phyloP scores from a whole-genome alignment of 768 basidiomycete species.

The Leucocoprinus leucothites region DNA sequence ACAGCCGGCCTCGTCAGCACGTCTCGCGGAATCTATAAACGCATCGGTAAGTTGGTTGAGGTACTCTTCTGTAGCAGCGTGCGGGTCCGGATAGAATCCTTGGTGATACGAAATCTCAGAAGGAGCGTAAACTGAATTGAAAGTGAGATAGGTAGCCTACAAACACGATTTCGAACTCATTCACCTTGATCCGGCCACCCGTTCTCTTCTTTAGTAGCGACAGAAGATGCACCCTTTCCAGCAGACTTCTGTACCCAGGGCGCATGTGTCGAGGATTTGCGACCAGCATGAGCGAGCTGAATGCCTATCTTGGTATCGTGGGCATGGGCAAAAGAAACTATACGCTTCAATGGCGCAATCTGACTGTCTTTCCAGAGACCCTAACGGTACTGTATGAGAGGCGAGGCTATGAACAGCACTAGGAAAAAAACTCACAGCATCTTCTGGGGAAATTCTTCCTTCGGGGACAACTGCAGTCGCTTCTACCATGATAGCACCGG shows the following conservation, averaged over 20 bases:
- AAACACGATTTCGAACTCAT: not conserved
- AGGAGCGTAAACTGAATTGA: constrained; percentile 56
- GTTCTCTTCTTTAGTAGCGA: constrained; percentile 44
- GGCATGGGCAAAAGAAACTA: constrained; percentile 71
- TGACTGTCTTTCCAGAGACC: constrained; percentile 79
- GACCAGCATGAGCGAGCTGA: constrained; percentile 73
- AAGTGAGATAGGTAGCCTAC: not conserved
- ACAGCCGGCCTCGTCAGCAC: constrained; percentile 64
- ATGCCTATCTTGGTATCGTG: constrained; percentile 73
- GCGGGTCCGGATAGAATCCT: constrained; percentile 49
- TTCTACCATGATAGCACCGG: constrained; percentile 68
- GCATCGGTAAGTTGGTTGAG: constrained; percentile 57
- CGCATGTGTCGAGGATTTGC: constrained; percentile 67
- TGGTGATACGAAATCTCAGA: constrained; percentile 51
- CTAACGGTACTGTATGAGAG: constrained; percentile 21
- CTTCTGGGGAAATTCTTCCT: constrained; percentile 74
- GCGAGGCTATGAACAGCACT: not conserved
- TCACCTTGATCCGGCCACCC: constrained; percentile 72
- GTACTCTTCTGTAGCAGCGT: constrained; percentile 51
- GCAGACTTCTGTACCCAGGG: constrained; percentile 56
- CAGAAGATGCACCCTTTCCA: constrained; percentile 27
- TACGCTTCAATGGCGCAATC: constrained; percentile 62
- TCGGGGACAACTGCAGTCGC: constrained; percentile 73
- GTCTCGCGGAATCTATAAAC: constrained; percentile 50
- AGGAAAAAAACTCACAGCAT: constrained; percentile 42